Evolutionary conservation across 768 basidiomycete genomes (phyloP).

Genomic region (Obba rivulosa): DNA sequence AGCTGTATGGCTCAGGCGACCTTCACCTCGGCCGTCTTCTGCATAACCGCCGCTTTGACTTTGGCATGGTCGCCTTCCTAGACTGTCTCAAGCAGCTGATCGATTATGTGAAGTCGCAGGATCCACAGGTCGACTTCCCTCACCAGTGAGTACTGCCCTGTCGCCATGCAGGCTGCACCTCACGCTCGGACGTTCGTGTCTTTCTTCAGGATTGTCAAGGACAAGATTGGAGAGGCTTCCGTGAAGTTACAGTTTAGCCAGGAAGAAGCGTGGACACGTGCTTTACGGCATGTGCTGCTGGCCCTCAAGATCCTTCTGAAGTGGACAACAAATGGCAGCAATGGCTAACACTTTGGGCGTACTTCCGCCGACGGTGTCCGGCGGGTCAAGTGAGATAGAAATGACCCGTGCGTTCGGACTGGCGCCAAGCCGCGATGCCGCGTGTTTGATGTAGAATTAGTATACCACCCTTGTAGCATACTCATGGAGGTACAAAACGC

Average conservation of each 20-base stretch:
- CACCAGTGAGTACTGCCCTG: constrained; percentile 65
- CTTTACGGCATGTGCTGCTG: constrained; percentile 84
- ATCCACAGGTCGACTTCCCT: constrained; percentile 69
- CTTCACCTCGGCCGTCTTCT: constrained; percentile 81
- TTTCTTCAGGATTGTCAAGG: constrained; percentile 69
- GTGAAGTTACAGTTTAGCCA: constrained; percentile 93
- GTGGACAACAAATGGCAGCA: constrained; percentile 77
- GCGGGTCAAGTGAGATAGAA: too few relatives aligned
- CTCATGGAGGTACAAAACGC: too few relatives aligned
- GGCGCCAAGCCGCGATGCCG: too few relatives aligned
- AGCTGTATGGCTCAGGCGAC: constrained; percentile 94
- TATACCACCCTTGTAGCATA: too few relatives aligned
- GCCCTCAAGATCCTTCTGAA: constrained; percentile 86
- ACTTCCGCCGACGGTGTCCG: neutral
- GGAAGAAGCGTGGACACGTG: constrained; percentile 94
- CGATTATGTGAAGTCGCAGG: constrained; percentile 77
- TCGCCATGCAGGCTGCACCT: neutral
- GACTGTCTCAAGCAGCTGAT: constrained; percentile 92
- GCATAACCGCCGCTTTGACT: constrained; percentile 94
- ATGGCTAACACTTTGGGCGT: constrained; percentile 36
- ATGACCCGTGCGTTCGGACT: too few relatives aligned
- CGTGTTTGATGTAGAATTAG: too few relatives aligned
- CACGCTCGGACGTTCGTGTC: neutral
- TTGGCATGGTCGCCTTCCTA: constrained; percentile 93
- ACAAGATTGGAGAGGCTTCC: constrained; percentile 93